Base-by-base conservation (phyloP, 179 eudicot genomes). In the Patellifolia procumbens region DNA sequence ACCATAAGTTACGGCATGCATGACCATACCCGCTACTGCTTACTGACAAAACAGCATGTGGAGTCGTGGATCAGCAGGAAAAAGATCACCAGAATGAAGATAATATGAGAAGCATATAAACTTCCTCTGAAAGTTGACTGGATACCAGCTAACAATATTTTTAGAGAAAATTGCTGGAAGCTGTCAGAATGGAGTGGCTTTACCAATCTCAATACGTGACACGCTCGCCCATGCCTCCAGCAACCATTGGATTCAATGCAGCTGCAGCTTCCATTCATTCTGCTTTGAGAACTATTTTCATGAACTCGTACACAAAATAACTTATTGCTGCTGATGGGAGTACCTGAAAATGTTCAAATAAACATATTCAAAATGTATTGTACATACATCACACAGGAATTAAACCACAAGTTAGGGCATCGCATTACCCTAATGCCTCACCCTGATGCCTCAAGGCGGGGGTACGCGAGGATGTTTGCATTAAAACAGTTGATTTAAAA, bases 301-400 rank as follows among this genome's bases (percentile, higher is more conserved):
- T 87, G 83, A 79, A 88, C 81, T 90, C 93, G n/a, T 90, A 90
- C 9, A 88, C 89, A 69, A 90, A 90, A 71, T 77, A 90, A 75
- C 93, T 88, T 77, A 87, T 88, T 45, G 93, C 83, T 55, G 91
- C 93, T 49, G 91, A 88, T 73, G 93, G 93, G 53, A 88, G 86
- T 60, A 85, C 93, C 93, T 90, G 88, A 72, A 80, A 22, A 64
- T 62, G 72, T 43, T 48, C 58, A 69, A 39, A 67, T 26, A 70
- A n/a, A 70, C 48, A 51, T 7, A 39, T 31, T 63, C 0, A 67
- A 37, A 60, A 59, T 29, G 22, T 29, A 45, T 63, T 63, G 29
- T 48, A 56, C n/a, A 52, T 20, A 55, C 31, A 4, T 29, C 34
- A 70, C 34, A 35, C 52, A 35, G 24, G 29, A n/a, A n/a, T n/a